Percentiles rank a stretch among this genome's conserved stretches.
These are phyloP conservation scores for Leptodermis oblonga DNA, from an alignment of 257 asterid genomes.

Conservation along the genomic window DNA sequence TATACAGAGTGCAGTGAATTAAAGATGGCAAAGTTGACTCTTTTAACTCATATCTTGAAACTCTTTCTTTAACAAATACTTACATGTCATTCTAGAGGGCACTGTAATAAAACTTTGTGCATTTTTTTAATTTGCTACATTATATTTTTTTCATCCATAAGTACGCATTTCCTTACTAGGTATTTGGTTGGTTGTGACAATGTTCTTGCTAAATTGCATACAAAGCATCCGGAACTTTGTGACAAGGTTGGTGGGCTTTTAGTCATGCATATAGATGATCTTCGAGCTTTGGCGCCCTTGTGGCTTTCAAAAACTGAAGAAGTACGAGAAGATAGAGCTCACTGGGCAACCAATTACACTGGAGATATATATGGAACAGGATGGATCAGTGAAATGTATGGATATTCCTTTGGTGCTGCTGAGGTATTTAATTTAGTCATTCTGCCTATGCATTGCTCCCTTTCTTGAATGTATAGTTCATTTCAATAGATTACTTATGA, in stretches of 20 bases:
- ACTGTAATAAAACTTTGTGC: neutral
- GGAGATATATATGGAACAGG: no score
- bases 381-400: no score
- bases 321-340: conserved; percentile 76
- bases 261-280: conserved; percentile 95
- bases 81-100: neutral
- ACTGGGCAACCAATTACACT: no score
- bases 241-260: conserved; percentile 96
- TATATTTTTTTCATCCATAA: no score
- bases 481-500: conserved; percentile 6
- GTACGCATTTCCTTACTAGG: no score
- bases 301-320: conserved; percentile 95
- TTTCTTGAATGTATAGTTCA: neutral
- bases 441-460: neutral
- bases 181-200: no score
- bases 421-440: conserved; percentile 44
- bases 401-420: conserved; percentile 96
- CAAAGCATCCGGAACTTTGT: conserved; percentile 81
- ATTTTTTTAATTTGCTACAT: neutral
- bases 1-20: neutral
- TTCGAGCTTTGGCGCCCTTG: conserved; percentile 80
- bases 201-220: no score
- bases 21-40: neutral
- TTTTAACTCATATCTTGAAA: neutral
- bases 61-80: neutral